These are phyloP conservation scores for Entomortierella chlamydospora DNA, from an alignment of 192 early-diverging fungal species.

Conservation along the genomic window DNA sequence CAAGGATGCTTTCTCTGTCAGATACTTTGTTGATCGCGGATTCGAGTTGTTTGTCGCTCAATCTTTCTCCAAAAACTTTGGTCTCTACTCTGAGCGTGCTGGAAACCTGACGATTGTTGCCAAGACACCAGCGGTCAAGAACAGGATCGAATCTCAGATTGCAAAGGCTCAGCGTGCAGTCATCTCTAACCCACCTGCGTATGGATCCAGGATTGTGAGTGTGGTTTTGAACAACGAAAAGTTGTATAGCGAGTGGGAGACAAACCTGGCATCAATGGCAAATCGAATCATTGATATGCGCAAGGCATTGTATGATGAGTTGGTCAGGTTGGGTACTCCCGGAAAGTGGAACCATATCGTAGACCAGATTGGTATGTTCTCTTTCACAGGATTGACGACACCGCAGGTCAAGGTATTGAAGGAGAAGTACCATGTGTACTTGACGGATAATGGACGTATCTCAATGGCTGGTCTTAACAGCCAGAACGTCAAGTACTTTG, in stretches of 20 bases:
- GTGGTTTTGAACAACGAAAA: constrained; percentile 80
- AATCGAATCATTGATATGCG: constrained; percentile 93
- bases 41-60: constrained; percentile 93
- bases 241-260: constrained; percentile 87
- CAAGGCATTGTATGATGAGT: constrained; percentile 66
- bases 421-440: constrained; percentile 91
- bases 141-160: constrained; percentile 81
- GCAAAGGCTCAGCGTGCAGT: constrained; percentile 86
- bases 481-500: constrained; percentile 89
- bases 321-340: constrained; percentile 84
- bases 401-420: constrained; percentile 83
- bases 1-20: constrained; percentile 90
- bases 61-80: constrained; percentile 99
- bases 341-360: constrained; percentile 96
- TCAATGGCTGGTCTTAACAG: constrained; percentile 95
- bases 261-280: constrained; percentile 84
- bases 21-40: constrained; percentile 91
- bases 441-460: constrained; percentile 96
- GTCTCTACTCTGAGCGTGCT: constrained; percentile 91
- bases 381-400: constrained; percentile 87
- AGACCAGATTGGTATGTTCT: constrained; percentile 99
- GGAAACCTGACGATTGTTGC: constrained; percentile 87
- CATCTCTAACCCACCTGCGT: constrained; percentile 91
- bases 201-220: constrained; percentile 90
- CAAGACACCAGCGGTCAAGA: constrained; percentile 57